Base-by-base conservation (phyloP, 192 early-diverging fungal genomes). In the Allomyces macrogynus region DNA sequence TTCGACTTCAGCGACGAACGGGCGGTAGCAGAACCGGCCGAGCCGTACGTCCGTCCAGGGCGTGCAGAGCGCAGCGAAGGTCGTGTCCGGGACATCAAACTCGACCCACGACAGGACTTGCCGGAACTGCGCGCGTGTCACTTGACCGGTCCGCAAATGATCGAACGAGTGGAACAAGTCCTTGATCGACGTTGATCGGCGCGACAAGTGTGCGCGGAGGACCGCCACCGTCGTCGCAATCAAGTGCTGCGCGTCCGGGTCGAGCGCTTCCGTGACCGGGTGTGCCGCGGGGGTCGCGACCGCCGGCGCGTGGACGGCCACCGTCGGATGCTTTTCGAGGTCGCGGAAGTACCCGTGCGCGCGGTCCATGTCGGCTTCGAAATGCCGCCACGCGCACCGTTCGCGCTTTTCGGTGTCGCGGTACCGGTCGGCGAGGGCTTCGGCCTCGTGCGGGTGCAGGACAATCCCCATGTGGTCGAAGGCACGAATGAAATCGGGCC, bases 401-500 rank as follows among this genome's bases (percentile, higher is more conserved):
- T 69, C 71, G 40, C 61, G 61, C 65, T 69, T 67, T 14, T 67
- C 64, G 24, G 23, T 22, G 60, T 75, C 75, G 25, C 26, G 44
- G 66, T 77, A 82, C 2, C 60, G 64, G 0, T 82, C 74, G 20
- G 73, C 73, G 4, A 82, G 42, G 2, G 54, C 61, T 4, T 75
- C 72, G 40, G 65, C 64, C 43, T 83, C 81, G 18, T 66, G 64
- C 26, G 64, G 26, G 11, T 32, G 22, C 23, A 23, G 32, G 26
- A n/a, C 27, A 4, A 23, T 20, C 1, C 26, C 23, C 24, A 82
- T 77, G 12, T 68, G 60, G 60, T 75, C 67, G n/a, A 82, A 32
- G 11, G 74, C 81, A 24, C 78, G 71, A 60, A 78, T 74, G 67
- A 82, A 82, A 23, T 82, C 78, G 8, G 78, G 67, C 23, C 68